Conservation (phyloP, 176 grass and related monocot species). For the Oryza officinalis region DNA sequence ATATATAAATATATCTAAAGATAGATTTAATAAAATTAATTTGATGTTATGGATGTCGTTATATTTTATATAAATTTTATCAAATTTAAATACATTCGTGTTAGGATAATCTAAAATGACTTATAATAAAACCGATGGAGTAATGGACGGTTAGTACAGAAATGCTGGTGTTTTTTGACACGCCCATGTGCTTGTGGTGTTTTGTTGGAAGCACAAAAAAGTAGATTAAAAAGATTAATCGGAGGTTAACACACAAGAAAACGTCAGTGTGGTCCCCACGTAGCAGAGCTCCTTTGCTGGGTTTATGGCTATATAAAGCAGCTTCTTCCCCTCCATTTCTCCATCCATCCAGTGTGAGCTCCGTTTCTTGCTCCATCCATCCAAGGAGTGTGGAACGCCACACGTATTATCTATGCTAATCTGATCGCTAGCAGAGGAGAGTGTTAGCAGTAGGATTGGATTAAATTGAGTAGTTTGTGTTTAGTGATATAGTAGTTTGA, state of each 20-base stretch:
- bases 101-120: too few relatives aligned
- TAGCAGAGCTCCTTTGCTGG: neutral
- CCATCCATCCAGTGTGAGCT: neutral
- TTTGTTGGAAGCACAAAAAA: neutral
- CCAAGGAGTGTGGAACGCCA: slow-evolving; percentile 37
- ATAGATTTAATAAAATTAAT: too few relatives aligned
- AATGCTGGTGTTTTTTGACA: neutral
- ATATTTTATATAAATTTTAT: too few relatives aligned
- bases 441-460: neutral
- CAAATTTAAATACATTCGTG: too few relatives aligned
- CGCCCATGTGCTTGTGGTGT: neutral
- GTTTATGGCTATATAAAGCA: slow-evolving; percentile 24
- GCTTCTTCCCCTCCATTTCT: neutral
- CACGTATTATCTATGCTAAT: neutral
- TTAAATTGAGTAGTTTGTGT: neutral
- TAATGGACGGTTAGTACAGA: too few relatives aligned
- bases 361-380: neutral
- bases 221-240: neutral
- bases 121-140: too few relatives aligned
- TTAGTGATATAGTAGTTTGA: neutral
- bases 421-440: neutral
- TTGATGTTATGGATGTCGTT: too few relatives aligned
- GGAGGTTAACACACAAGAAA: neutral
- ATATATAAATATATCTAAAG: too few relatives aligned
- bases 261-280: neutral